Percentiles rank a stretch among this genome's conserved stretches.
phyloP scores from a whole-genome alignment of 2,329 filamentous ascomycete species.

The Fusarium ambrosium region DNA sequence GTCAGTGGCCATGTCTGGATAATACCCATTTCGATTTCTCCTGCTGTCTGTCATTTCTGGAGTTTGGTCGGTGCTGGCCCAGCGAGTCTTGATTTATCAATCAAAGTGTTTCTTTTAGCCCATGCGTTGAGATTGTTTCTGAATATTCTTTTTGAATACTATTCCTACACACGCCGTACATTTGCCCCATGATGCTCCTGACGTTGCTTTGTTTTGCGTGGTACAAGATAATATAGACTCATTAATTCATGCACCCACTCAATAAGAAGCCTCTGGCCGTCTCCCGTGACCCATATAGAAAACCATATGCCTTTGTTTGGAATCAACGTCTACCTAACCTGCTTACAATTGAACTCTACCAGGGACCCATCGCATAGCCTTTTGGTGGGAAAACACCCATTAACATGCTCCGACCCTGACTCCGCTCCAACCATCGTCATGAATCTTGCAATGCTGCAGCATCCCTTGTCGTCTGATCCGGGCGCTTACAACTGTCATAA shows the following conservation, averaged over 20 bases:
- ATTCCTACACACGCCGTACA: constrained; percentile 9
- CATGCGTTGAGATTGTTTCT: constrained; percentile 16
- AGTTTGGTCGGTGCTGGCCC: constrained; percentile 31
- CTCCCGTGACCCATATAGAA: constrained; percentile 7
- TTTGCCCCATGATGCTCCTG: background rate
- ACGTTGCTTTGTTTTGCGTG: background rate
- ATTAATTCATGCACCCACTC: constrained; percentile 1
- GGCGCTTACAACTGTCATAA: constrained; percentile 24
- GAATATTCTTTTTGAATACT: constrained; percentile 9
- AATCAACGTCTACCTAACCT: constrained; percentile 49
- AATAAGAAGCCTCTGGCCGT: background rate
- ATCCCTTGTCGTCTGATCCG: constrained; percentile 32
- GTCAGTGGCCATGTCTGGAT: constrained; percentile 40
- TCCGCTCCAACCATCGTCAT: constrained; percentile 48
- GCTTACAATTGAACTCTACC: constrained; percentile 49
- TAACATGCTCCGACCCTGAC: constrained; percentile 51
- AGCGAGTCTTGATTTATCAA: constrained; percentile 34
- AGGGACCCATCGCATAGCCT: constrained; percentile 47
- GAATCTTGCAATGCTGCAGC: constrained; percentile 44
- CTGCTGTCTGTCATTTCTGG: constrained; percentile 21
- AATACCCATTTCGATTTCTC: constrained; percentile 44
- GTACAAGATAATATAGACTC: constrained; percentile 13
- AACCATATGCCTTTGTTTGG: constrained; percentile 41
- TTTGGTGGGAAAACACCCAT: constrained; percentile 52
- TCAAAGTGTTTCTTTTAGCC: constrained; percentile 17